Evolutionary conservation across 305 asterid genomes (phyloP).

Genomic region (Fraxinus sp.): DNA sequence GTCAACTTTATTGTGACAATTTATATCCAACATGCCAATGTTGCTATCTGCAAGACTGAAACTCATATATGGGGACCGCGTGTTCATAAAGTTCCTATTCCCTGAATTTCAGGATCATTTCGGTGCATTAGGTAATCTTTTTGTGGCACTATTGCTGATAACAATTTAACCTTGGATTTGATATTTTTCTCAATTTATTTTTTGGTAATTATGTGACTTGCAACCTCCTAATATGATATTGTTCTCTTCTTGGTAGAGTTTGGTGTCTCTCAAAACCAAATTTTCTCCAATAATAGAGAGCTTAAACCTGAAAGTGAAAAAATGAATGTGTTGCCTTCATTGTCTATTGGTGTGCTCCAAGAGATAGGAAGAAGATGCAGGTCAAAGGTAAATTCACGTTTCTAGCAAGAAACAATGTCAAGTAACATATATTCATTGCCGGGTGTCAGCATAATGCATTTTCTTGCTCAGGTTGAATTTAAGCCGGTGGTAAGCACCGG

Average conservation of each 20-base stretch:
- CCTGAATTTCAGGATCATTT: not conserved
- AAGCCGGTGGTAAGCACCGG: constrained; percentile 67
- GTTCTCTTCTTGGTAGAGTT: constrained; percentile 37
- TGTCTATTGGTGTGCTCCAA: constrained; percentile 70
- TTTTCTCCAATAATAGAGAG: constrained; percentile 42
- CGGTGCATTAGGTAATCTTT: not conserved
- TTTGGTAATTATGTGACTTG: not conserved
- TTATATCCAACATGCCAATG: not conserved
- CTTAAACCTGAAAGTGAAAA: constrained; percentile 60
- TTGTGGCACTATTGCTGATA: not conserved
- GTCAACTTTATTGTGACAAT: not conserved
- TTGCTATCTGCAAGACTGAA: not conserved
- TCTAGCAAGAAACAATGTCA: not conserved
- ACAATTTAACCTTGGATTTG: not conserved
- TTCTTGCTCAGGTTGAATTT: constrained; percentile 77
- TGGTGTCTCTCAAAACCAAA: constrained; percentile 42
- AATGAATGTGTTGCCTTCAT: constrained; percentile 46
- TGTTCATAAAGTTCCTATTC: not conserved
- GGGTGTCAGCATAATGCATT: constrained; percentile 15
- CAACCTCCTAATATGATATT: not conserved
- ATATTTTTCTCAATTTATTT: not conserved
- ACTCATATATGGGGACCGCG: not conserved
- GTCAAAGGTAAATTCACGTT: constrained; percentile 59
- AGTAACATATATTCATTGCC: not conserved
- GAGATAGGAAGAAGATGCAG: constrained; percentile 89